Conservation (phyloP, 805 yeast species). For the Suhomyces vadensis region DNA sequence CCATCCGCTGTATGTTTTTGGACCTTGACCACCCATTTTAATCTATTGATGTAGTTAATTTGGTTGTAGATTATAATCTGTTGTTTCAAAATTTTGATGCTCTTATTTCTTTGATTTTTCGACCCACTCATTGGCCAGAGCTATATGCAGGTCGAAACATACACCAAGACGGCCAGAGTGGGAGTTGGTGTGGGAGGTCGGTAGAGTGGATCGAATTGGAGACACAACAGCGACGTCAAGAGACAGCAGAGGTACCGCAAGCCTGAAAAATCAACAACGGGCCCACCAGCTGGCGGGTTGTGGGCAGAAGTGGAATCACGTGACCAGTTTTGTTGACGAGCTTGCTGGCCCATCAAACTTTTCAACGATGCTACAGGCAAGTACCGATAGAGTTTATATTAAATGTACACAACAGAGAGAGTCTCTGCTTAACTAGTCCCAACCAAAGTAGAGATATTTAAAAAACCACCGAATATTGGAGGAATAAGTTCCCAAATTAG, state of each 20-base stretch:
- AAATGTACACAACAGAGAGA: constrained; percentile 7
- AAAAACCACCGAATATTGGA: not conserved
- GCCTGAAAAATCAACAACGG: too few relatives aligned
- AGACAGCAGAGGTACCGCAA: too few relatives aligned
- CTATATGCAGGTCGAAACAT: constrained; percentile 12
- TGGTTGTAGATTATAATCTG: constrained; percentile 3
- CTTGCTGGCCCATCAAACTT: too few relatives aligned
- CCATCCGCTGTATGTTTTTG: constrained; percentile 90
- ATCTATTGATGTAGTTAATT: not conserved
- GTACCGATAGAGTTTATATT: constrained; percentile 6
- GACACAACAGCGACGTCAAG: too few relatives aligned
- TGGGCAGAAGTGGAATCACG: too few relatives aligned
- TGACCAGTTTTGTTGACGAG: too few relatives aligned
- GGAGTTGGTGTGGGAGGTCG: too few relatives aligned
- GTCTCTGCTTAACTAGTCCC: constrained; percentile 5
- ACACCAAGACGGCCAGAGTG: too few relatives aligned
- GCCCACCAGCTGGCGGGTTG: too few relatives aligned
- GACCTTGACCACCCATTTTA: constrained; percentile 68
- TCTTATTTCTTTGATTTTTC: constrained; percentile 11
- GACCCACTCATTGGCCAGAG: constrained; percentile 14
- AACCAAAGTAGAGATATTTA: constrained; percentile 1
- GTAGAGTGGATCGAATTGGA: too few relatives aligned
- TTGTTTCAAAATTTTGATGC: constrained; percentile 2
- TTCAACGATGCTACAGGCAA: not conserved
- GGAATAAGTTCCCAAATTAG: not conserved